phyloP scores from a whole-genome alignment of 495 filamentous ascomycete genomes.

The Paragyromitra xinjiangensis region DNA sequence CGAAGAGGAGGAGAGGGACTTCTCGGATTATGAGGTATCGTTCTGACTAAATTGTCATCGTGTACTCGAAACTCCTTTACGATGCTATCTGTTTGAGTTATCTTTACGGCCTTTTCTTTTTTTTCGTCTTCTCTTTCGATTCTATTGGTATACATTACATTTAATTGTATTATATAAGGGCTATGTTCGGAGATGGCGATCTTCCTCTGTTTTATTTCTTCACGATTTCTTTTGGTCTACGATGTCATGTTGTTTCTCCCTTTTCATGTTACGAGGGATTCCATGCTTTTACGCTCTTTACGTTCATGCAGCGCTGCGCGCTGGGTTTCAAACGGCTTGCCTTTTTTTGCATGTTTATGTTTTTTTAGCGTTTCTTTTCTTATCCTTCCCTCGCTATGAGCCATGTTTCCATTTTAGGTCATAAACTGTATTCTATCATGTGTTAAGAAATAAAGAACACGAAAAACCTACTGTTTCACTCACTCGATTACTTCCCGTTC shows the following conservation, averaged over 20 bases:
- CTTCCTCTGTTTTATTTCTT: not conserved
- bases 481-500: not conserved
- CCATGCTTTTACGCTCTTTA: not conserved
- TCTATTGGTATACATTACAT: slow-evolving; percentile 8
- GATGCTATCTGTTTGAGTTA: not conserved
- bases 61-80: not conserved
- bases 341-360: slow-evolving; percentile 6
- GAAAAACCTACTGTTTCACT: not conserved
- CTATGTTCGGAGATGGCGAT: too few species aligned
- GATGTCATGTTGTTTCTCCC: not conserved
- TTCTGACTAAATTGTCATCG: not conserved
- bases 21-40: slow-evolving; percentile 12
- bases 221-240: slow-evolving; percentile 11
- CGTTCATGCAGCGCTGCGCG: not conserved
- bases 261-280: not conserved
- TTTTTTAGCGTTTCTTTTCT: not conserved
- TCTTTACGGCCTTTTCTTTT: not conserved
- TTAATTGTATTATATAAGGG: slow-evolving; percentile 21
- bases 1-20: slow-evolving; percentile 7
- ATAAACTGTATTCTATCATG: not conserved
- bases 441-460: not conserved
- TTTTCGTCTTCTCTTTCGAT: not conserved
- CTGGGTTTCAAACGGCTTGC: not conserved
- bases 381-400: not conserved
- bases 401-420: not conserved